A percentile compares a stretch with the other conserved stretches of the same genome.
Conservation (phyloP, 768 basidiomycete genomes). For the Termitomyces sp. region DNA sequence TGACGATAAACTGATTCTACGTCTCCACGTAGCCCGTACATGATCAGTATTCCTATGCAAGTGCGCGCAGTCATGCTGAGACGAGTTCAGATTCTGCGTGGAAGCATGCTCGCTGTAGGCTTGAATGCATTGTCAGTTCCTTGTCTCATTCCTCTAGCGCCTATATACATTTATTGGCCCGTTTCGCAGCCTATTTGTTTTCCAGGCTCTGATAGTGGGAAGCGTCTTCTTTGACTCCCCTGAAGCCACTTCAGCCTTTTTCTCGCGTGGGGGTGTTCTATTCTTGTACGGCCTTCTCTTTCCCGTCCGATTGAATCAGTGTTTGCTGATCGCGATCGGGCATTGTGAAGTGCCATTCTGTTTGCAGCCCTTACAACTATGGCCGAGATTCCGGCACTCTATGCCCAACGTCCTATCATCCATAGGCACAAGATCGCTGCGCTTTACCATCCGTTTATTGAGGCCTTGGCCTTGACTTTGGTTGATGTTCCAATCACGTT, state of each 20-base stretch:
- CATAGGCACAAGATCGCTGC: constrained; percentile 53
- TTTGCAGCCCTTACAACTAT: constrained; percentile 11
- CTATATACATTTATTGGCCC: not conserved
- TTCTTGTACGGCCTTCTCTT: constrained; percentile 53
- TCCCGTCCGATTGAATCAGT: not conserved
- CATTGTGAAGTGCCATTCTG: constrained; percentile 6
- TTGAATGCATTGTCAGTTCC: constrained; percentile 28
- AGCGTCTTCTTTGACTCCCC: constrained; percentile 61
- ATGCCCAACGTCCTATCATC: constrained; percentile 57
- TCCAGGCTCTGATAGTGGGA: constrained; percentile 52
- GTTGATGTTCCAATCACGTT: constrained; percentile 61
- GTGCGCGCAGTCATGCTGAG: constrained; percentile 41
- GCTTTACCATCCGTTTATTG: constrained; percentile 38
- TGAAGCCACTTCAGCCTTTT: constrained; percentile 55
- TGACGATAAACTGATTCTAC: not conserved
- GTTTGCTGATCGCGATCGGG: constrained; percentile 5
- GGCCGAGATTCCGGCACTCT: constrained; percentile 37
- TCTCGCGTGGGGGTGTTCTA: constrained; percentile 76
- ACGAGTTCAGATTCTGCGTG: constrained; percentile 40
- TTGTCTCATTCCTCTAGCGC: constrained; percentile 18
- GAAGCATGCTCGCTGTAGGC: constrained; percentile 33
- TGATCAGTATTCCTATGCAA: constrained; percentile 42
- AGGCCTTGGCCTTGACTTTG: constrained; percentile 47
- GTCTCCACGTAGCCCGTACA: constrained; percentile 33
- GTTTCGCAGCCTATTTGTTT: constrained; percentile 41